Base-by-base conservation (phyloP, 768 basidiomycete genomes). In the Collybiopsis confluens region DNA sequence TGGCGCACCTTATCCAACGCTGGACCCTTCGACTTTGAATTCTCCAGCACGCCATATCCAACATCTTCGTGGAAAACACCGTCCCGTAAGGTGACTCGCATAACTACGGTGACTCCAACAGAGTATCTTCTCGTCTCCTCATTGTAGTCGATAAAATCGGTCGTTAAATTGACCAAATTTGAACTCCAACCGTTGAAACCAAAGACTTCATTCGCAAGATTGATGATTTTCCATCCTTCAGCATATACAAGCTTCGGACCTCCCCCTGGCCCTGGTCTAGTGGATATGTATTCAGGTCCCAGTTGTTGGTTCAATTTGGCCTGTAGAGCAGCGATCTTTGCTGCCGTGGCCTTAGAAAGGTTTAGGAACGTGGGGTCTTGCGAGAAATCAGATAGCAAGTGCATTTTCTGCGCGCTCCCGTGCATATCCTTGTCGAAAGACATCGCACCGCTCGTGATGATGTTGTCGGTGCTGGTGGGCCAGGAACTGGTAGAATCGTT, bases 211-310 rank as follows among this genome's bases (percentile, higher is more conserved):
- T 99, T 99, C 2, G 96, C 97, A 21, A 99, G 78, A 64, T 95
- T 96, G 68, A 99, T 97, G 35, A 94, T 86, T 71, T 92, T 95
- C 96, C 96, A 98, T 0, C 96, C 97, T 65, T 98, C 96, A 1
- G 89, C 88, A 64, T 99, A 98, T 15, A 88, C 94, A 43, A 99
- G 73, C 67, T 95, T 97, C 15, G 81, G 80, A 3, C 90, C 91
- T 38, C 88, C 89, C 16, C 86, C 88, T 2, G 91, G 92, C 3
- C 96, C 95, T 6, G 90, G 87, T 15, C 97, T 78, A 58, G 88
- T 86, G 2, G 90, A 92, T 52, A 99, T 81, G 63, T 82, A 97
- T 71, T 98, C 97, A 1, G 97, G 97, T 2, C 97, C 97, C 18
- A 99, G 84, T 60, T 88, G 90, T 69, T 85, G 86, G 62, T 88